Conservation (phyloP, 768 basidiomycete species). For the Kwoniella heveanensis region DNA sequence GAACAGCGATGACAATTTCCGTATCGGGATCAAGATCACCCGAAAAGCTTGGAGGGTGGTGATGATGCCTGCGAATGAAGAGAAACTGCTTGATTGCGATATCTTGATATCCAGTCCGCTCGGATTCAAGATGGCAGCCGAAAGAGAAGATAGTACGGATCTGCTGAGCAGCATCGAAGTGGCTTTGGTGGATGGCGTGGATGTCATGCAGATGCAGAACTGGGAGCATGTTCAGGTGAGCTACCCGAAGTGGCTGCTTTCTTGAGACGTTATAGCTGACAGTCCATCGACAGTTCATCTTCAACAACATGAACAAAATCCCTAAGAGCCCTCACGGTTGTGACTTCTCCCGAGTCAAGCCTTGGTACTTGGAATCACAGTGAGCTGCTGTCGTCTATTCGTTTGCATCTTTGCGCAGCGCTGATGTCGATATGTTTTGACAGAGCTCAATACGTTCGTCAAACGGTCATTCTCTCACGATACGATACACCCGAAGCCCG, state of each 20-base stretch:
- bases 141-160: conserved; percentile 91
- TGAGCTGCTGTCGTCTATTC: too few relatives aligned
- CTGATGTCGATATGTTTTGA: too few relatives aligned
- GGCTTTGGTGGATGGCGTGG: conserved; percentile 85
- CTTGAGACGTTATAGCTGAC: too few relatives aligned
- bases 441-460: conserved; percentile 82
- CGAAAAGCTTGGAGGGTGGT: conserved; percentile 70
- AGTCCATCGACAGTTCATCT: conserved; percentile 87
- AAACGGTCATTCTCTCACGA: conserved; percentile 81
- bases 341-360: conserved; percentile 95
- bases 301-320: conserved; percentile 80
- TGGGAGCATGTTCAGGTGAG: conserved; percentile 95
- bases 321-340: conserved; percentile 91
- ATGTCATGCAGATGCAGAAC: conserved; percentile 95
- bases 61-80: conserved; percentile 53
- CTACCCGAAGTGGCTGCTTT: too few relatives aligned
- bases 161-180: conserved; percentile 92
- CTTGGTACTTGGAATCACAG: conserved; percentile 96
- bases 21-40: conserved; percentile 89
- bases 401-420: too few relatives aligned
- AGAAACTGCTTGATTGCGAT: conserved; percentile 84
- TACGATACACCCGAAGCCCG: conserved; percentile 89
- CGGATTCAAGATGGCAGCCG: conserved; percentile 84
- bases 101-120: conserved; percentile 90
- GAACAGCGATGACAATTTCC: conserved; percentile 95